phyloP scores from a whole-genome alignment of 495 filamentous ascomycete species.

The Gamarada debralockiae region DNA sequence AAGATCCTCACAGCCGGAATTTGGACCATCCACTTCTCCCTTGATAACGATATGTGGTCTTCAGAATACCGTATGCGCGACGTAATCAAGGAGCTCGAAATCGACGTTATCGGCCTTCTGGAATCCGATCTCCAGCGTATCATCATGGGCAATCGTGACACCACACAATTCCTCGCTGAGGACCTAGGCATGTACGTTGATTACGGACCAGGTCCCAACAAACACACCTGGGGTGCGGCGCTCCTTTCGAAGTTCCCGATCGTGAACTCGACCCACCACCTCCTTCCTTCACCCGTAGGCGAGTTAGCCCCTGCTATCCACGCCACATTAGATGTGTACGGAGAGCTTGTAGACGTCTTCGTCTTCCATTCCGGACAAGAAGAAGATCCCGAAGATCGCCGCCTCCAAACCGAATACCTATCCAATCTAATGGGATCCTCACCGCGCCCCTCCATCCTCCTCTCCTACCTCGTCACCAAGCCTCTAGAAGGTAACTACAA shows the following conservation, averaged over 20 bases:
- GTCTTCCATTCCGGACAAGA: constrained; percentile 99
- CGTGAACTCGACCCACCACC: constrained; percentile 92
- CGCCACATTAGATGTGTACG: constrained; percentile 91
- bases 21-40: constrained; percentile 98
- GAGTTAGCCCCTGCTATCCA: constrained; percentile 96
- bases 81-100: constrained; percentile 85
- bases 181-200: constrained; percentile 98
- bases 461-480: constrained; percentile 90
- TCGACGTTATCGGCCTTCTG: constrained; percentile 91
- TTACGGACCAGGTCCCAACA: constrained; percentile 96
- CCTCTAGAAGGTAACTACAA: constrained; percentile 95
- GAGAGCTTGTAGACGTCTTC: constrained; percentile 84
- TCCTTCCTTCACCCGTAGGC: constrained; percentile 88
- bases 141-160: constrained; percentile 99
- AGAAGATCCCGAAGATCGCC: constrained; percentile 91
- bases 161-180: constrained; percentile 92
- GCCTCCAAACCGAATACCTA: constrained; percentile 83
- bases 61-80: constrained; percentile 92
- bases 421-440: constrained; percentile 83
- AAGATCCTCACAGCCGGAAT: constrained; percentile 90
- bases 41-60: constrained; percentile 99
- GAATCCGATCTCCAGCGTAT: constrained; percentile 95
- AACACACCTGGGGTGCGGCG: constrained; percentile 96
- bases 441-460: constrained; percentile 74
- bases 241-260: constrained; percentile 97